Evolutionary conservation across 2,329 filamentous ascomycete species (phyloP), one percentile per base, ranked within the genome.

Genomic region (Penicillium sp.): DNA sequence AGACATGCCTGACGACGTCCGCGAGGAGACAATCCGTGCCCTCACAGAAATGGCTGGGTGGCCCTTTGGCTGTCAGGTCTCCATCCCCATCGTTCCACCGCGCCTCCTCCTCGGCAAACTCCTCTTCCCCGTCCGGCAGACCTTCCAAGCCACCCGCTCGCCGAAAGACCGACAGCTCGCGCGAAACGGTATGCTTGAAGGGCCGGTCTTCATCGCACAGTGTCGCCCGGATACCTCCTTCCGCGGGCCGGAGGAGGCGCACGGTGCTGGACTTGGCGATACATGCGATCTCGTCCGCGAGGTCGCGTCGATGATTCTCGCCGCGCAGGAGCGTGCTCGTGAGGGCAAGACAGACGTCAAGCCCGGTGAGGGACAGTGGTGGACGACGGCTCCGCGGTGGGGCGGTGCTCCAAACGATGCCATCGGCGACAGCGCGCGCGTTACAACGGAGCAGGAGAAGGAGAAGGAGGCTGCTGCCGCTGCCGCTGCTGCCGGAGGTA

Each of bases 321-420:
- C 87, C 2, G 87, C 86, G 1, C 85, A 89, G 71, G 86, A 89
- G 71, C 81, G 87, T 44, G 79, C 80, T n/a, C 79, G 86, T 56
- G 81, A 88, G 68, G 86, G 85, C 0, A 78, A 75, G 57, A 69
- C 69, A 1, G 84, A 87, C 66, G 70, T 74, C 53, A 80, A 75
- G 56, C 80, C 84, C 3, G 84, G 85, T 1, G 82, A 85, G 66
- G 84, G 83, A 3, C 81, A 85, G 68, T 89, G 87, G 86, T 89
- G 85, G 85, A 84, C 85, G 3, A 81, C 76, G 3, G 79, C 75
- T 56, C 81, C 83, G 29, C 80, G 86, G 57, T 88, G 85, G 81
- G 86, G 86, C 56, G 86, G 85, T 30, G 77, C 76, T 0, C 69
- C 74, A 13, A 74, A 75, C 23, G 73, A 76, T 60, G 75, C 75